Base-by-base conservation (phyloP, 2,329 filamentous ascomycete genomes). In the Salinomyces thailandicus region DNA sequence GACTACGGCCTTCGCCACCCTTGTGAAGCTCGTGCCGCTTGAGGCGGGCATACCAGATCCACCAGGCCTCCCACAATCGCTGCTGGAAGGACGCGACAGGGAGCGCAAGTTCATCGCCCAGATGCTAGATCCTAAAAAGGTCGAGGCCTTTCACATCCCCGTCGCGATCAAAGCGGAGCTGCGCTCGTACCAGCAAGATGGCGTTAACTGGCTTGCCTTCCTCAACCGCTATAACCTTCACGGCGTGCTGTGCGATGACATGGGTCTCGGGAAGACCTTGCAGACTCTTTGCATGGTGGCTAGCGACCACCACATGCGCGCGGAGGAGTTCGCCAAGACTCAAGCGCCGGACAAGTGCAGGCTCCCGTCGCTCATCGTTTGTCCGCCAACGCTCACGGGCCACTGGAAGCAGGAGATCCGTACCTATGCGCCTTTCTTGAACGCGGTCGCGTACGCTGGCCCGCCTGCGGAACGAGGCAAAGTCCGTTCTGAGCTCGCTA, bases 361-460 rank as follows among this genome's bases (percentile, higher is more conserved):
- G 38, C 66, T 98, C 27, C 87, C 91, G 2, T 94, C 89, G 9
- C 72, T 98, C 37, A 95, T 98, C 44, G 82, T 98, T 33, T 98
- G 91, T 53, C 93, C 91, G 5, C 91, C 91, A 1, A 96, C 91
- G 0, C 71, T 98, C 16, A 95, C 91, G 13, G 91, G 93, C 6
- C 91, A 98, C 62, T 98, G 91, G 91, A 87, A 95, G 60, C 91
- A 98, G 57, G 91, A 98, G 59, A 87, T 98, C 51, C 85, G 84
- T 55, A 81, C 86, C 33, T 98, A 95, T 53, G 89, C 93, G 2
- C 91, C 91, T 0, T 98, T 98, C 72, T 71, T 98, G 29, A 81
- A 74, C 18, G 85, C 86, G 24, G 79, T 86, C 4, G 82, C 89
- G 2, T 98, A 96, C 53, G 87, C 96, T 38, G 91, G 91, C 1